Evolutionary conservation across 1,139 yeast genomes (phyloP), one percentile per base, ranked within the genome.

Genomic region (Chernovozyma sophiae-reginae): DNA sequence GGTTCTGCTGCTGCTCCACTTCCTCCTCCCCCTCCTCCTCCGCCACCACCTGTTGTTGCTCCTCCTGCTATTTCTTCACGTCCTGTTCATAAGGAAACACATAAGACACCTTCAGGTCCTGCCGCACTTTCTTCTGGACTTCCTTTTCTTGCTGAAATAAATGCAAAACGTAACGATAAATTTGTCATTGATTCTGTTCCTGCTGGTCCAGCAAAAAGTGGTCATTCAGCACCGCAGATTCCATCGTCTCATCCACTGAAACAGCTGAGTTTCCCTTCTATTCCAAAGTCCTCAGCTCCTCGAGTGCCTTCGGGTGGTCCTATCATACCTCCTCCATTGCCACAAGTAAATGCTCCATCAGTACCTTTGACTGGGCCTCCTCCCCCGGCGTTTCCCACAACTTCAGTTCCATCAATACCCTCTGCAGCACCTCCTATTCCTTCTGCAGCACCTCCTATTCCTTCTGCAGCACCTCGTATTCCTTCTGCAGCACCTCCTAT

Each of bases 131-230:
- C 8, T 56, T 57, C 59, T 10, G 55, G 63, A 0, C 50, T 72
- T 12, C 76, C 79, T 4, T 77, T 78, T 47, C 59, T 78, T 31
- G 76, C 80, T 1, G 76, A 77, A 40, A 77, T 78, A 31, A 75
- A 76, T 46, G 69, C 72, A 32, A 74, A 70, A 43, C 60, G 83
- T 49, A 72, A 73, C 42, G 80, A 76, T 31, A 46, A 71, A 0
- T 74, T 72, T 32, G 85, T 90, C 0, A 74, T 83, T 43, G 94
- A 83, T 52, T 38, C 49, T 8, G 35, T 28, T 6, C 31, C 31
- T 14, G n/a, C 31, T 12, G 8, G 12, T 30, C 6, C 25, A 23
- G 27, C 30, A 8, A 7, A 16, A 8, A n/a, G 18, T 10, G 6
- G 8, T 20, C 8, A 10, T 10, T 20, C 23, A 20, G 23, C 23